Evolutionary conservation across 2,329 filamentous ascomycete genomes (phyloP).

Genomic region (Colletotrichum viniferum): DNA sequence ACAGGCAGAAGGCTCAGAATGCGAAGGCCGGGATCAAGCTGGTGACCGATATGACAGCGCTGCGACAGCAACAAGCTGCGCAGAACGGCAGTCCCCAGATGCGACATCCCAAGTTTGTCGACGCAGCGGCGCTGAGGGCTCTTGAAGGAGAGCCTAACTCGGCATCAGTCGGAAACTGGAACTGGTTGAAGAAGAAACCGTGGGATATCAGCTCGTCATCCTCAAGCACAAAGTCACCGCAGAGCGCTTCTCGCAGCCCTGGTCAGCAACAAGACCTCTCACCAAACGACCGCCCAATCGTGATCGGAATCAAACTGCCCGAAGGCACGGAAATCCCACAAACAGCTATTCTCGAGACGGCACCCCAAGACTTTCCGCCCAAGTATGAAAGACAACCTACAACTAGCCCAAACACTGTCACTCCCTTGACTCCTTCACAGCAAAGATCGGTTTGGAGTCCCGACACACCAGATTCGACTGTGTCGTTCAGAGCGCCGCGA

Average conservation of each 20-base stretch:
- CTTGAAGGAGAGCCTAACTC: slow-evolving; percentile 61
- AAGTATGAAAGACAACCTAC: slow-evolving; percentile 3
- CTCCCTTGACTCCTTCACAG: slow-evolving; percentile 35
- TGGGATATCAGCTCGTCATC: slow-evolving; percentile 27
- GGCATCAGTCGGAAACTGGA: slow-evolving; percentile 60
- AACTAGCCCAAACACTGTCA: slow-evolving; percentile 23
- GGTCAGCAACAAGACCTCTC: slow-evolving; percentile 56
- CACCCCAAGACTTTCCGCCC: slow-evolving; percentile 35
- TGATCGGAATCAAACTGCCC: slow-evolving; percentile 73
- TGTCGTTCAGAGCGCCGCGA: slow-evolving; percentile 44
- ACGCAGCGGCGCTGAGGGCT: slow-evolving; percentile 63
- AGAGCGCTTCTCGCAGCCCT: slow-evolving; percentile 27
- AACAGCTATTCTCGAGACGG: slow-evolving; percentile 46
- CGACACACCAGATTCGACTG: slow-evolving; percentile 59
- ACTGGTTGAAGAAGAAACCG: slow-evolving; percentile 55
- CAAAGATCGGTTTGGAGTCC: slow-evolving; percentile 64
- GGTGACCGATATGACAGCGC: slow-evolving; percentile 70
- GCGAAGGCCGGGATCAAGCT: slow-evolving; percentile 68
- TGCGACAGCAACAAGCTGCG: slow-evolving; percentile 45
- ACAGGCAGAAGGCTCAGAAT: slow-evolving; percentile 65
- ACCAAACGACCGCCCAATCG: slow-evolving; percentile 72
- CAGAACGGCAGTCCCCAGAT: slow-evolving; percentile 30
- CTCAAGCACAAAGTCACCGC: slow-evolving; percentile 21
- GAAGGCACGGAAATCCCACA: slow-evolving; percentile 55
- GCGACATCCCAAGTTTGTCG: slow-evolving; percentile 54